Evolutionary conservation across 306 rosid species (phyloP), one percentile per base, ranked within the genome.

Genomic region (Urtica urens): DNA sequence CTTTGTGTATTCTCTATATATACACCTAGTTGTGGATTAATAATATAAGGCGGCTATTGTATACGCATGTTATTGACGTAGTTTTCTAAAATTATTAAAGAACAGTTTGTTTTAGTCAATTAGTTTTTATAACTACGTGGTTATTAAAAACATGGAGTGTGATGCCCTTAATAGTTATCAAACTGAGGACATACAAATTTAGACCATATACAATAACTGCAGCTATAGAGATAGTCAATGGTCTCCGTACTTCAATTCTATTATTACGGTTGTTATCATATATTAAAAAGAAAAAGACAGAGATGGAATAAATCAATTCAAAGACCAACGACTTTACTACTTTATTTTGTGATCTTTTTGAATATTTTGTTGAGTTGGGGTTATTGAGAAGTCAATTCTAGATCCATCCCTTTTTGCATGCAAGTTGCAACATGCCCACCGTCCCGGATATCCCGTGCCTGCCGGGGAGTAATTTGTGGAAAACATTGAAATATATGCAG

Each of bases 391-490:
- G 1, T 7, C 22, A 18, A n/a, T 43, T 2, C 25, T 19, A 18
- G 4, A 16, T 19, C 3, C 6, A 44, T 10, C 7, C 2, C 49
- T 19, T 17, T 3, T 42, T 26, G 37, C 22, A 49, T 45, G 20
- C 33, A 3, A 22, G 28, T 24, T 49, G 23, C 6, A 12, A 46
- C 52, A 26, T 21, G 15, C 5, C 30, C 38, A 27, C 2, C 11
- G 38, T 49, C 37, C 4, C n/a, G n/a, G n/a, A n/a, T n/a, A n/a
- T n/a, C n/a, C 39, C n/a, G 54, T 29, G 24, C 37, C 16, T 49
- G 23, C 7, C 9, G 25, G 40, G 38, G 27, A 25, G 19, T 13
- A 20, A 31, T 51, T 51, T 33, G 43, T 51, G 56, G 42, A 18
- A 22, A 33, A n/a, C n/a, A n/a, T n/a, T n/a, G n/a, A n/a, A n/a